These are phyloP conservation scores for Penicillium sp. DNA, from an alignment of 2,329 filamentous ascomycete genomes.

Conservation along the genomic window DNA sequence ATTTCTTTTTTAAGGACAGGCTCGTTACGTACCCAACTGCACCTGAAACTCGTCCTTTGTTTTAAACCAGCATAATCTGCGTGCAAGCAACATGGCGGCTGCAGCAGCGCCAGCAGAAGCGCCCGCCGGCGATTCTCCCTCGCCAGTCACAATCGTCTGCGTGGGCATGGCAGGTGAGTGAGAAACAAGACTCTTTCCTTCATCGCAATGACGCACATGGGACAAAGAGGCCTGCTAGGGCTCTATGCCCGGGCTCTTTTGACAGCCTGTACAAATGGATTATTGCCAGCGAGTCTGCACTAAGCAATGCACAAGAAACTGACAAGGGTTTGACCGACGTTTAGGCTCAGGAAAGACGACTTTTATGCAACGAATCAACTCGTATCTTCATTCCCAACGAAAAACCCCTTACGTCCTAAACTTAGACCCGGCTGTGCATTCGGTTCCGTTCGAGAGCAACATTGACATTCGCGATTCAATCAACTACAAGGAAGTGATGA, in stretches of 20 bases:
- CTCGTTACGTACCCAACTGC: not conserved
- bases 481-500: constrained; percentile 99
- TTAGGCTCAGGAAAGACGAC: constrained; percentile 95
- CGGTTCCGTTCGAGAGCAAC: constrained; percentile 91
- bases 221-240: not conserved
- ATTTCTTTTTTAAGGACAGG: not conserved
- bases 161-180: constrained; percentile 86
- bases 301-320: not conserved
- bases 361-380: constrained; percentile 98
- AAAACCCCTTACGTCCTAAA: constrained; percentile 92
- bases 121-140: constrained; percentile 30
- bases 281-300: not conserved
- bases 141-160: constrained; percentile 80
- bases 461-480: constrained; percentile 98
- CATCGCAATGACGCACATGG: not conserved
- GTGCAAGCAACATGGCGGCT: not conserved
- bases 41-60: not conserved
- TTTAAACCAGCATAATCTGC: not conserved
- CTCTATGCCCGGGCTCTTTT: not conserved
- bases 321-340: constrained; percentile 7
- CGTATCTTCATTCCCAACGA: constrained; percentile 77
- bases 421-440: constrained; percentile 89
- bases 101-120: constrained; percentile 5
- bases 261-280: not conserved
- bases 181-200: not conserved